Conservation (phyloP, 192 early-diverging fungal genomes). For the Coemansia sp. region DNA sequence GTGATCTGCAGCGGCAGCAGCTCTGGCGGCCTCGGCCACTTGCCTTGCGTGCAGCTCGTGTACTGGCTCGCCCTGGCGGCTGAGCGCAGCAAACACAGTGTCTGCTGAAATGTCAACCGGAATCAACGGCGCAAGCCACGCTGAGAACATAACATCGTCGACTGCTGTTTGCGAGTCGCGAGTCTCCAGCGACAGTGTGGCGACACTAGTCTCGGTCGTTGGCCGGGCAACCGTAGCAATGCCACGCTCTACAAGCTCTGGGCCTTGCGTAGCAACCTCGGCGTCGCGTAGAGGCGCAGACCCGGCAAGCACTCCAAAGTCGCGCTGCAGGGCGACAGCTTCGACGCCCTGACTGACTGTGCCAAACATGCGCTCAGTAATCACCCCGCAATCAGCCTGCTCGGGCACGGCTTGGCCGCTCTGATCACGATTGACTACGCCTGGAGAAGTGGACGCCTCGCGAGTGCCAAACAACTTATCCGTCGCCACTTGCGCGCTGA, state of each 20-base stretch:
- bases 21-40: slow-evolving; percentile 26
- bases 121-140: slow-evolving; percentile 49
- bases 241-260: slow-evolving; percentile 27
- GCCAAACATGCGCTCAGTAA: slow-evolving; percentile 32
- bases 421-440: slow-evolving; percentile 12
- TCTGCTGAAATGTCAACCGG: slow-evolving; percentile 29
- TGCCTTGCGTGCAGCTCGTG: slow-evolving; percentile 36
- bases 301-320: slow-evolving; percentile 14
- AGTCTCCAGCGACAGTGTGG: slow-evolving; percentile 8
- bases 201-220: slow-evolving; percentile 1
- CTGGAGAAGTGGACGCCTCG: background rate
- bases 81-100: slow-evolving; percentile 36
- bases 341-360: slow-evolving; percentile 12
- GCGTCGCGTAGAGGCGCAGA: slow-evolving; percentile 17
- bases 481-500: background rate
- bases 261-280: slow-evolving; percentile 18
- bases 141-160: slow-evolving; percentile 26
- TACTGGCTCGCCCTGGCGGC: slow-evolving; percentile 36
- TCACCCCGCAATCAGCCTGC: slow-evolving; percentile 10
- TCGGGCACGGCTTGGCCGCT: slow-evolving; percentile 20
- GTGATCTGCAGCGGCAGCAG: slow-evolving; percentile 31
- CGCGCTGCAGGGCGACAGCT: slow-evolving; percentile 13
- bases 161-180: slow-evolving; percentile 23
- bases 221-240: slow-evolving; percentile 14
- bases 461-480: slow-evolving; percentile 12